phyloP scores from a whole-genome alignment of 2,329 filamentous ascomycete species.

The Penicillium sp. region DNA sequence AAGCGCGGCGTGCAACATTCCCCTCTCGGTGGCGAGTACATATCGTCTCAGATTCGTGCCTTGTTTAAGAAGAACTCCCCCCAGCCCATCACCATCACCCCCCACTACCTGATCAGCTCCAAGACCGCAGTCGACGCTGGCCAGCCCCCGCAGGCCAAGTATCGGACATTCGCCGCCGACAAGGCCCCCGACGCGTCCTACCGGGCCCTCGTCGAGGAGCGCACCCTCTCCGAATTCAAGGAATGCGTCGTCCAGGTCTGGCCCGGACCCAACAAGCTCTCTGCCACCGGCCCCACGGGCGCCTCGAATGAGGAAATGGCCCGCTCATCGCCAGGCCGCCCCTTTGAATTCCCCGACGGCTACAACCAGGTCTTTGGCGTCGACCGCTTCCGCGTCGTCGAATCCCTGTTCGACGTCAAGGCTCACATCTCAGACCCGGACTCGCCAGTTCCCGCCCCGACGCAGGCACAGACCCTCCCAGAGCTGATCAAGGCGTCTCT shows the following conservation, averaged over 20 bases:
- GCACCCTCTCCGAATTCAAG: slow-evolving; percentile 93
- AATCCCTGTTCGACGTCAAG: slow-evolving; percentile 87
- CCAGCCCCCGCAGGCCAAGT: slow-evolving; percentile 72
- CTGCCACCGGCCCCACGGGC: slow-evolving; percentile 52
- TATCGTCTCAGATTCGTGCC: slow-evolving; percentile 82
- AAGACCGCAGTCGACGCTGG: slow-evolving; percentile 89
- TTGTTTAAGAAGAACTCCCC: slow-evolving; percentile 68
- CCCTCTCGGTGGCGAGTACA: slow-evolving; percentile 81
- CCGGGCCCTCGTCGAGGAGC: slow-evolving; percentile 83
- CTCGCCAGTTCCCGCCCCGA: slow-evolving; percentile 52
- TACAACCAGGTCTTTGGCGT: slow-evolving; percentile 93
- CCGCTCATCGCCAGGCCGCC: slow-evolving; percentile 71
- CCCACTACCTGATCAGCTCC: slow-evolving; percentile 83
- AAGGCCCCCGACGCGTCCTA: slow-evolving; percentile 67
- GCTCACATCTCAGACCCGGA: slow-evolving; percentile 62
- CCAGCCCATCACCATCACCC: slow-evolving; percentile 74
- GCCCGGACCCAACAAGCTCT: slow-evolving; percentile 73
- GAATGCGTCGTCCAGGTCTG: slow-evolving; percentile 95
- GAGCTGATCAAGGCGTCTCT: slow-evolving; percentile 78
- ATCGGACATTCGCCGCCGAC: slow-evolving; percentile 67
- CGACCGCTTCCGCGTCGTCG: slow-evolving; percentile 81
- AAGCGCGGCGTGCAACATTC: slow-evolving; percentile 88
- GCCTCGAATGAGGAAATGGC: slow-evolving; percentile 72
- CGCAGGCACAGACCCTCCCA: slow-evolving; percentile 77
- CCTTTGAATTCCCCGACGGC: slow-evolving; percentile 97